These are phyloP conservation scores for Pseudocercospora crystallina DNA, from an alignment of 2,329 filamentous ascomycete genomes.

Conservation along the genomic window DNA sequence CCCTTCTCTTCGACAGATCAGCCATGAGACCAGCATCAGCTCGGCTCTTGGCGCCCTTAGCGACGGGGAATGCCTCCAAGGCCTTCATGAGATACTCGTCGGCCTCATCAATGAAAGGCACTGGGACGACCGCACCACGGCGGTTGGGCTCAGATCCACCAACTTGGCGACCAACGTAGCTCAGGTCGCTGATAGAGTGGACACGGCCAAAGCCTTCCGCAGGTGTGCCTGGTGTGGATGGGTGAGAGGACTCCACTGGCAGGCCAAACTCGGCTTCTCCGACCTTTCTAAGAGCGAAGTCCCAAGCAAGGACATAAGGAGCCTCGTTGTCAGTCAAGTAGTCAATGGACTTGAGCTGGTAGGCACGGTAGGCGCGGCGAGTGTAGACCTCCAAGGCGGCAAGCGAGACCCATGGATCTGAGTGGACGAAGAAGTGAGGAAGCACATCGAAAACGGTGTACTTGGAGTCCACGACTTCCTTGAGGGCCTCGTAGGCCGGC, in stretches of 20 bases:
- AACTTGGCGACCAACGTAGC: constrained; percentile 73
- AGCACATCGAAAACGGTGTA: constrained; percentile 98
- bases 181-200: constrained; percentile 95
- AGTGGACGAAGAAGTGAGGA: constrained; percentile 90
- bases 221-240: constrained; percentile 67
- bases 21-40: constrained; percentile 59
- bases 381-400: constrained; percentile 95
- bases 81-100: constrained; percentile 84
- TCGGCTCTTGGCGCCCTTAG: constrained; percentile 43
- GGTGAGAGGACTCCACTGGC: constrained; percentile 73
- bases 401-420: constrained; percentile 89
- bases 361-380: constrained; percentile 93
- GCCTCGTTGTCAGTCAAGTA: constrained; percentile 78
- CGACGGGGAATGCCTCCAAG: constrained; percentile 73
- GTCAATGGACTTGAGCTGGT: constrained; percentile 83
- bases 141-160: constrained; percentile 69
- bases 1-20: constrained; percentile 72
- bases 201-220: constrained; percentile 73
- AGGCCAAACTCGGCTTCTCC: constrained; percentile 88
- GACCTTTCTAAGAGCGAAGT: constrained; percentile 91
- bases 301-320: constrained; percentile 84
- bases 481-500: constrained; percentile 84
- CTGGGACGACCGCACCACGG: constrained; percentile 92
- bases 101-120: constrained; percentile 88
- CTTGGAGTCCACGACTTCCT: constrained; percentile 97